Base-by-base conservation (phyloP, 768 basidiomycete species). In the Lactarius sp. region DNA sequence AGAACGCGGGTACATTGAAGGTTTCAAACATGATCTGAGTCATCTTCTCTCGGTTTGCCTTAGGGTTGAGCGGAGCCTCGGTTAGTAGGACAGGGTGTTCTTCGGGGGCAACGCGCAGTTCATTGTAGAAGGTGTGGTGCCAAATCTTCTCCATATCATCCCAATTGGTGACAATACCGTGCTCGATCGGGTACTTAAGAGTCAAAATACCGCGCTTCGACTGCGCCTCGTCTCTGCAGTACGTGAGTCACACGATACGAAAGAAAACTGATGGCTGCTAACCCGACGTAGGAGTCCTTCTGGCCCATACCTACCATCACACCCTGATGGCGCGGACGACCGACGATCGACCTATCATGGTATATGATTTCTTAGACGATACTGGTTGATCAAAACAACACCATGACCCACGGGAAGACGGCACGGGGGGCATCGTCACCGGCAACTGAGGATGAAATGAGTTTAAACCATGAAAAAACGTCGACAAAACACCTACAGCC, bases 131-230 rank as follows among this genome's bases (percentile, higher is more conserved):
- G 37, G 94, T 94, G 81, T 95, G 93, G 76, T 94, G 92, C 93
- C 93, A 96, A 75, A 95, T 95, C 80, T 95, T 94, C 81, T 96
- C 94, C 93, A 95, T 95, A 77, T 95, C 94, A 71, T 95, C 94
- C 94, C 94, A 97, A 85, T 97, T 94, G 76, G 93, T 94, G 75
- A 96, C 90, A 73, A 93, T 89, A 77, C 92, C 91, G 78, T 93
- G 92, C 75, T 94, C 90, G 70, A 93, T 93, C 57, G 92, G 94
- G 79, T 96, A 93, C 78, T 94, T 94, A 71, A 96, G 78, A 52
- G 88, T 89, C 67, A 96, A 82, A 75, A 96, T 92, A 82, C 94
- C 94, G 77, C 94, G 90, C 82, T 97, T 94, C 42, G 92, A 88
- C 73, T 94, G 92, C 47, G 92, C 92, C 74, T 94, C 92, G 68